Conservation (phyloP, 768 basidiomycete genomes). For the Leccinum rimulosum region DNA sequence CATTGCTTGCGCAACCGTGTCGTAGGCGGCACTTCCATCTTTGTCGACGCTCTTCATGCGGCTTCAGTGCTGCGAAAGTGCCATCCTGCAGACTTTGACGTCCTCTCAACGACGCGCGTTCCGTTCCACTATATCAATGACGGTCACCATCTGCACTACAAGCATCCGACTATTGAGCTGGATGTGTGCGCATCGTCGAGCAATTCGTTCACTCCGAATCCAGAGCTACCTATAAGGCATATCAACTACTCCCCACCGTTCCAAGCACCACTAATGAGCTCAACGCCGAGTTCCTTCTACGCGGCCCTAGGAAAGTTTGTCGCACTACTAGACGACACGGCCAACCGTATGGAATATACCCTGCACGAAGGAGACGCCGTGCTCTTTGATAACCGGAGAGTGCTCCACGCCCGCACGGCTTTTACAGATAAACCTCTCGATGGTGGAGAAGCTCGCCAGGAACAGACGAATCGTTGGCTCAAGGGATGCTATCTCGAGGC, state of each 20-base stretch:
- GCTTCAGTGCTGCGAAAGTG: conserved; percentile 50
- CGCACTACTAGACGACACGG: conserved; percentile 49
- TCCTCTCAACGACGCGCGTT: conserved; percentile 65
- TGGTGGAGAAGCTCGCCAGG: conserved; percentile 36
- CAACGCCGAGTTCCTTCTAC: conserved; percentile 57
- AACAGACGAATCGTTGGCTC: conserved; percentile 73
- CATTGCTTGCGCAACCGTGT: conserved; percentile 89
- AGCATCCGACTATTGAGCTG: conserved; percentile 77
- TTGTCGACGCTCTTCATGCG: conserved; percentile 76
- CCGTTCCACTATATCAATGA: conserved; percentile 91
- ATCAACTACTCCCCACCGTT: conserved; percentile 96
- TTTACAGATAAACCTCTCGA: conserved; percentile 47
- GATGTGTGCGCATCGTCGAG: conserved; percentile 22
- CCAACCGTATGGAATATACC: conserved; percentile 57
- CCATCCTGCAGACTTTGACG: conserved; percentile 51
- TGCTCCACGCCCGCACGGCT: conserved; percentile 82
- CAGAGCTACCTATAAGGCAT: conserved; percentile 43
- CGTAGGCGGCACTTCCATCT: conserved; percentile 78
- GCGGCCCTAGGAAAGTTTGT: conserved; percentile 62
- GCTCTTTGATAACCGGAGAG: conserved; percentile 88
- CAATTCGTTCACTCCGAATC: background rate
- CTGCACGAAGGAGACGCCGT: conserved; percentile 83
- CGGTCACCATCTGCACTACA: conserved; percentile 72
- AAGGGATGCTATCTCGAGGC: conserved; percentile 85
- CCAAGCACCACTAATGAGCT: conserved; percentile 69